Percentiles rank a stretch among this genome's conserved stretches.
Evolutionary conservation across 148 eudicot species (phyloP).

Genomic region (Chenopodium formosanum): DNA sequence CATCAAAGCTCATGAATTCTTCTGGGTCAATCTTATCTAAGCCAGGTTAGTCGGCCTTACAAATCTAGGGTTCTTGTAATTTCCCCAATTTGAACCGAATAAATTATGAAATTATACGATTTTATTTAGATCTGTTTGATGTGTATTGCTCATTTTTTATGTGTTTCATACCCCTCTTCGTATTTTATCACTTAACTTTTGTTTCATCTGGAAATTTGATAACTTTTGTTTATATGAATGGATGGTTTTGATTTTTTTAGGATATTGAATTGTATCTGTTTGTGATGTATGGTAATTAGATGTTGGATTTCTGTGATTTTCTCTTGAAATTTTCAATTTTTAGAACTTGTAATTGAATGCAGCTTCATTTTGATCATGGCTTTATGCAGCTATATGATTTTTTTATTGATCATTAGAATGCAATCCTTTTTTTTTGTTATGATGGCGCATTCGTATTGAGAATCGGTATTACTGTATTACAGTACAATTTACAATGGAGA

Average conservation of each 20-base stretch:
- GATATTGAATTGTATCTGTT: neutral
- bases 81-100: neutral
- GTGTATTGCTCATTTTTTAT: slow-evolving; percentile 6
- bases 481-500: neutral
- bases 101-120: neutral
- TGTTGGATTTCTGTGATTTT: neutral
- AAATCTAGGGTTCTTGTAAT: slow-evolving; percentile 15
- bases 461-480: too few species aligned
- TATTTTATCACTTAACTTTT: neutral
- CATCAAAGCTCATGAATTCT: slow-evolving; percentile 53
- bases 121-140: slow-evolving; percentile 14
- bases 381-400: neutral
- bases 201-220: neutral
- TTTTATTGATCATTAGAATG: neutral
- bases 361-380: neutral
- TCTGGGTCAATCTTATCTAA: slow-evolving; percentile 48
- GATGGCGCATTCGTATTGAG: too few species aligned
- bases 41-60: slow-evolving; percentile 42
- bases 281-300: neutral
- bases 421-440: too few species aligned
- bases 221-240: neutral
- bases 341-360: neutral
- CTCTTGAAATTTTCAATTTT: neutral
- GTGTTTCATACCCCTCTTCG: neutral
- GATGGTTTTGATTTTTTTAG: too few species aligned